These are phyloP conservation scores for Polyplosphaeria fusca DNA, from an alignment of 495 filamentous ascomycete species.

Conservation along the genomic window DNA sequence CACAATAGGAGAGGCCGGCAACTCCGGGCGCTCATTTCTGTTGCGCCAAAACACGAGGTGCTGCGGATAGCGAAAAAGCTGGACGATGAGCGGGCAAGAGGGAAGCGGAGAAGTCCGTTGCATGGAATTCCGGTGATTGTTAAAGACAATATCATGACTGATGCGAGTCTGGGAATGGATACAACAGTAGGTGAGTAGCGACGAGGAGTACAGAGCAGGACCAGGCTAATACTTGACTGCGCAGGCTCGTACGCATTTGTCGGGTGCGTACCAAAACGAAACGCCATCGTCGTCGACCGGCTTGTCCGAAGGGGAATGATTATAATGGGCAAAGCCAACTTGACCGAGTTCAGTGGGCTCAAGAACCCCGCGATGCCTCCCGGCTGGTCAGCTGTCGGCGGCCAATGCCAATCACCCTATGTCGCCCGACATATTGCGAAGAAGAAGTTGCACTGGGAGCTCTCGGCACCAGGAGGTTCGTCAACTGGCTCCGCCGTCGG, in stretches of 20 bases:
- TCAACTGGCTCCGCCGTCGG: conserved; percentile 36
- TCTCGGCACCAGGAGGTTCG: conserved; percentile 33
- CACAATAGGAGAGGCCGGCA: conserved; percentile 43
- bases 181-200: conserved; percentile 31
- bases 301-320: conserved; percentile 39
- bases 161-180: conserved; percentile 34
- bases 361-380: conserved; percentile 36
- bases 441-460: conserved; percentile 31
- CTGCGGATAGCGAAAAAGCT: conserved; percentile 37
- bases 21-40: conserved; percentile 44
- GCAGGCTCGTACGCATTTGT: conserved; percentile 41
- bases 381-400: conserved; percentile 39
- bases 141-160: conserved; percentile 41
- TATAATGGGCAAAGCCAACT: conserved; percentile 38
- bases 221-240: not conserved
- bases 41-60: conserved; percentile 38
- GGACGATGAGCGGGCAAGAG: conserved; percentile 40
- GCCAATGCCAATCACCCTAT: conserved; percentile 39
- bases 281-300: conserved; percentile 39
- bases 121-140: conserved; percentile 47
- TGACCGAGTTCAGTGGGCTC: conserved; percentile 39
- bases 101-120: conserved; percentile 39
- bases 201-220: conserved; percentile 6
- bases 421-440: conserved; percentile 32
- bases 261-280: conserved; percentile 39